A percentile compares a stretch with the other conserved stretches of the same genome.
Evolutionary conservation across 306 rosid genomes (phyloP).

Genomic region (Myrica gale): DNA sequence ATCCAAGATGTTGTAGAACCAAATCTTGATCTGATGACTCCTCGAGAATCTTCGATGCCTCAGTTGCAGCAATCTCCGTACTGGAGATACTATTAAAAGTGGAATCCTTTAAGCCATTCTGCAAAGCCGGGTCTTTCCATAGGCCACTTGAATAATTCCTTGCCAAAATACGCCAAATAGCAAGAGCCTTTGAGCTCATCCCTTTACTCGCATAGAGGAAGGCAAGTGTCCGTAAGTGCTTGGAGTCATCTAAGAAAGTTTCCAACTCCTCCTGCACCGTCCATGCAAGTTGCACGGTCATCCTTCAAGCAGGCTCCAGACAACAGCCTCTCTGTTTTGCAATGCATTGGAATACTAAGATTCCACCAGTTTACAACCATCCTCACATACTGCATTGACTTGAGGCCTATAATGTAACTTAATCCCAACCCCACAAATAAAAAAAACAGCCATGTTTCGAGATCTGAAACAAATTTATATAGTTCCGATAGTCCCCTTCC

Average conservation of each 20-base stretch:
- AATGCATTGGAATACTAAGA: slow-evolving; percentile 49
- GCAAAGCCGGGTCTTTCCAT: slow-evolving; percentile 65
- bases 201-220: slow-evolving; percentile 91
- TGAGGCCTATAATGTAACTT: slow-evolving; percentile 27
- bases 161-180: slow-evolving; percentile 84
- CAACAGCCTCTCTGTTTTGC: slow-evolving; percentile 49
- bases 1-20: slow-evolving; percentile 93
- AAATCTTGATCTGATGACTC: slow-evolving; percentile 78
- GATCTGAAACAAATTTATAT: background rate
- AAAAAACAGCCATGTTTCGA: slow-evolving; percentile 7
- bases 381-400: slow-evolving; percentile 38
- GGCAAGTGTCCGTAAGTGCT: slow-evolving; percentile 92
- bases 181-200: slow-evolving; percentile 87
- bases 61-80: slow-evolving; percentile 76
- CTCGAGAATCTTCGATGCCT: slow-evolving; percentile 93
- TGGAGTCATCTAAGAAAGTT: slow-evolving; percentile 77
- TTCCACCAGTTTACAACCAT: slow-evolving; percentile 34
- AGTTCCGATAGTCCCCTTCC: slow-evolving; percentile 3
- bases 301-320: slow-evolving; percentile 47
- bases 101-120: slow-evolving; percentile 32
- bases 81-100: slow-evolving; percentile 49
- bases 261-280: slow-evolving; percentile 95
- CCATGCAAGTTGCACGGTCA: slow-evolving; percentile 53
- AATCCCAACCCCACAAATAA: slow-evolving; percentile 20
- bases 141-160: slow-evolving; percentile 77